These are phyloP conservation scores for Telopea speciosissima DNA, from an alignment of 177 flowering plant species.

Conservation along the genomic window DNA sequence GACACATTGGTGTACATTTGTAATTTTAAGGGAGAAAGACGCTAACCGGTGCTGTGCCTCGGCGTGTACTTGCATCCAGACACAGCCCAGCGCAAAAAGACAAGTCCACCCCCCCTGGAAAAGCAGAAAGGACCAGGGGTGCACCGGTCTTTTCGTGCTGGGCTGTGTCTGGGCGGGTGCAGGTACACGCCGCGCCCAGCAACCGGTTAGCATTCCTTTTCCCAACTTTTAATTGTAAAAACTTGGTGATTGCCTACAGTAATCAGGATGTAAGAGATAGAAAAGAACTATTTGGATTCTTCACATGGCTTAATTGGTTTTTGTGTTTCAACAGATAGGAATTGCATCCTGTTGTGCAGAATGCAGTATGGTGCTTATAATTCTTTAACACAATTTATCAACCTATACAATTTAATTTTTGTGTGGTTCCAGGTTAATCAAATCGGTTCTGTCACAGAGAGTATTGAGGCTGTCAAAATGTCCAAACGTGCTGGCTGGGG, in stretches of 20 bases:
- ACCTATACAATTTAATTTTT: background rate
- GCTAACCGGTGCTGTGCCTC: no score
- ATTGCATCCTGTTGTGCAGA: background rate
- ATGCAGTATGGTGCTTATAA: background rate
- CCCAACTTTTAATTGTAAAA: no score
- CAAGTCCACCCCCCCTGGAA: no score
- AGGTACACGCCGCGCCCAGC: no score
- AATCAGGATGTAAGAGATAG: background rate
- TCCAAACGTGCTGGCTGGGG: constrained; percentile 49
- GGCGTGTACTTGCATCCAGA: no score
- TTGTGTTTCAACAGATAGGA: background rate
- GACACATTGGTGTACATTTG: background rate
- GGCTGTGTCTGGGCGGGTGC: no score
- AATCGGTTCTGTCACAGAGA: constrained; percentile 47
- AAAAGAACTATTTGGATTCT: background rate
- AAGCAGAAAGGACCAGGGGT: no score
- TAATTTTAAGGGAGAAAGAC: no score
- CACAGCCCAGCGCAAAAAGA: no score
- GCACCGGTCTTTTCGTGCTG: no score
- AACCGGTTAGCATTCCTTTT: no score
- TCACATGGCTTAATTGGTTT: background rate
- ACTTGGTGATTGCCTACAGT: background rate
- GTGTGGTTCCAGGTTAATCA: constrained; percentile 31
- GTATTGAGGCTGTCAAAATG: constrained; percentile 47
- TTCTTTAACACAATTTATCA: background rate